Evolutionary conservation across 2,329 filamentous ascomycete species (phyloP).

Genomic region (Fusarium sp.): DNA sequence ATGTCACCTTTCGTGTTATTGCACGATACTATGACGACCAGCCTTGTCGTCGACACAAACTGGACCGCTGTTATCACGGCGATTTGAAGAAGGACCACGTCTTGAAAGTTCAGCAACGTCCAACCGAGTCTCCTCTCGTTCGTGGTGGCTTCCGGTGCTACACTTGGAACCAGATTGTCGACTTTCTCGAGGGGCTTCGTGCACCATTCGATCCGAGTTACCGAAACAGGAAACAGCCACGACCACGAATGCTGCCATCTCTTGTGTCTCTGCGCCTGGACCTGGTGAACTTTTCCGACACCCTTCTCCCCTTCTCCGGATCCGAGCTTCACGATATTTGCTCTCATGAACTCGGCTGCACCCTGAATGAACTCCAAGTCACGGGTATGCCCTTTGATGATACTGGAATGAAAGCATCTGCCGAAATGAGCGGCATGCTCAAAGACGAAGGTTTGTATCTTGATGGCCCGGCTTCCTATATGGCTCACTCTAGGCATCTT

Average conservation of each 20-base stretch:
- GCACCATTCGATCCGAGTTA: conserved; percentile 57
- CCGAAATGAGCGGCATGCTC: conserved; percentile 60
- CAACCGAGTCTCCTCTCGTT: conserved; percentile 55
- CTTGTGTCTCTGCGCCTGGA: conserved; percentile 60
- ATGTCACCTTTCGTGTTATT: conserved; percentile 61
- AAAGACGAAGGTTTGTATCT: conserved; percentile 62
- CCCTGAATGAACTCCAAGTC: conserved; percentile 60
- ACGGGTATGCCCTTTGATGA: conserved; percentile 62
- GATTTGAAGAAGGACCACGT: conserved; percentile 52
- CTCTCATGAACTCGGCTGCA: conserved; percentile 62
- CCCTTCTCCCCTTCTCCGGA: conserved; percentile 55
- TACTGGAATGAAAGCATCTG: conserved; percentile 55
- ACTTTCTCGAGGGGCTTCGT: conserved; percentile 61
- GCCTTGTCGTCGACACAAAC: conserved; percentile 49
- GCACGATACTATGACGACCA: conserved; percentile 65
- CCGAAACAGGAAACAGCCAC: conserved; percentile 45
- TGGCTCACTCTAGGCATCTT: conserved; percentile 52
- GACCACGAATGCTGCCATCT: conserved; percentile 57
- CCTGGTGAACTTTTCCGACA: conserved; percentile 62
- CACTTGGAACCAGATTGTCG: conserved; percentile 61
- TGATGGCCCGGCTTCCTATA: conserved; percentile 54
- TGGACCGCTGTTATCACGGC: conserved; percentile 53
- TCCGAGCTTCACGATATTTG: conserved; percentile 60
- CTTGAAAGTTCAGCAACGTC: conserved; percentile 53
- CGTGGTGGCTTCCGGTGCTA: conserved; percentile 64